phyloP scores from a whole-genome alignment of 2,329 filamentous ascomycete genomes.

The Coniochaeta ligniaria region DNA sequence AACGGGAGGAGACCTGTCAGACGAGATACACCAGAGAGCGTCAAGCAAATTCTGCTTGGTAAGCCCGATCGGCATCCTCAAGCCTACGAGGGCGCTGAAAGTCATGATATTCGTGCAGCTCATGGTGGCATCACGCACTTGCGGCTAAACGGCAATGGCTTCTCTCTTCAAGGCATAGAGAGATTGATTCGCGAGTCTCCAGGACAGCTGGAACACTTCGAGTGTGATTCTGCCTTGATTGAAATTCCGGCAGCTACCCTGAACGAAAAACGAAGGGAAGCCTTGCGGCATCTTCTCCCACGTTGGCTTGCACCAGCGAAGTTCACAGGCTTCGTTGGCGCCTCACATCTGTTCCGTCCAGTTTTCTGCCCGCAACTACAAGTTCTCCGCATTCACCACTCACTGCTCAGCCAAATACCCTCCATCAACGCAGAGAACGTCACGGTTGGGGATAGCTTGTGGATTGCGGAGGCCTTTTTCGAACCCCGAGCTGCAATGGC shows the following conservation, averaged over 20 bases:
- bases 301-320: constrained; percentile 21
- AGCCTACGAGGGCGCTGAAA: constrained; percentile 10
- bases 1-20: constrained; percentile 23
- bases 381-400: constrained; percentile 50
- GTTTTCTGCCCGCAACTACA: constrained; percentile 46
- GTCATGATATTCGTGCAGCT: constrained; percentile 16
- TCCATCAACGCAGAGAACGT: constrained; percentile 31
- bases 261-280: constrained; percentile 13
- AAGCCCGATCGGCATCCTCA: constrained; percentile 5
- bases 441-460: constrained; percentile 25
- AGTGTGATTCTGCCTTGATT: constrained; percentile 37
- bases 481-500: constrained; percentile 33
- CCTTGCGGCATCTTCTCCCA: constrained; percentile 2
- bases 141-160: constrained; percentile 39
- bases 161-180: constrained; percentile 36
- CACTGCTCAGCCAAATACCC: constrained; percentile 48
- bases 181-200: constrained; percentile 32
- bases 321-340: constrained; percentile 36
- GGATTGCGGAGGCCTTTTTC: constrained; percentile 37
- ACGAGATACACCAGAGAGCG: constrained; percentile 22
- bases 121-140: constrained; percentile 44
- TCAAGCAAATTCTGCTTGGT: constrained; percentile 22
- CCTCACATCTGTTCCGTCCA: constrained; percentile 41
- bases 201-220: constrained; percentile 44
- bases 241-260: constrained; percentile 8